Evolutionary conservation across 495 filamentous ascomycete species (phyloP), one percentile per base, ranked within the genome.

Genomic region (Gamarada debralockiae): DNA sequence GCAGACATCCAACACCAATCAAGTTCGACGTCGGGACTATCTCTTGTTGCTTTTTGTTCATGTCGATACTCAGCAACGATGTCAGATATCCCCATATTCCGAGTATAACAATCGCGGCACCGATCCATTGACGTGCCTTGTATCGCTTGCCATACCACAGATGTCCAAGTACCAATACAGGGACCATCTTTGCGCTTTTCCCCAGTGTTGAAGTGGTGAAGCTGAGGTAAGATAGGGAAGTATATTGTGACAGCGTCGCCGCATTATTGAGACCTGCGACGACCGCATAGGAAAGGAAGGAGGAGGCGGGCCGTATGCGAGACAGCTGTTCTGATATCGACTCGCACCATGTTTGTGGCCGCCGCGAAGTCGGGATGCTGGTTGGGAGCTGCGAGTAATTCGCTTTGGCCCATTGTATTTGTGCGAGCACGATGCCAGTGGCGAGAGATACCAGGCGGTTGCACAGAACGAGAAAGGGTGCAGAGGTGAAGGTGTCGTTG

Each of bases 251-350:
- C 18, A 42, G 20, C 14, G 39, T 42, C 1, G 39, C 39, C 14
- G 39, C 39, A 22, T 42, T 42, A 42, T 42, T 42, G 39, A 42
- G 39, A 8, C 15, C 39, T 18, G 39, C 39, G 15, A 42, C 39
- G 2, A 20, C 15, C 2, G 39, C 39, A 18, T 42, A 42, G 39
- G 14, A 42, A 15, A 42, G 2, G 12, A 42, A 42, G 3, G 39
- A 18, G 2, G 39, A 42, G 20, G 39, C 39, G 12, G 39, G 39
- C 14, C 20, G n/a, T 14, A 42, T 10, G 2, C 39, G 39, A 42
- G 39, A 12, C 10, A 42, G 3, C 10, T n/a, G 39, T n/a, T 8
- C 31, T 34, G 31, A 34, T 34, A 34, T 8, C 2, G n/a, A n/a
- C 39, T 42, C 15, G 12, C 10, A 2, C 39, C 39, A 42, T 14